phyloP scores from a whole-genome alignment of 2,329 filamentous ascomycete species.

The Aspergillus terreus region DNA sequence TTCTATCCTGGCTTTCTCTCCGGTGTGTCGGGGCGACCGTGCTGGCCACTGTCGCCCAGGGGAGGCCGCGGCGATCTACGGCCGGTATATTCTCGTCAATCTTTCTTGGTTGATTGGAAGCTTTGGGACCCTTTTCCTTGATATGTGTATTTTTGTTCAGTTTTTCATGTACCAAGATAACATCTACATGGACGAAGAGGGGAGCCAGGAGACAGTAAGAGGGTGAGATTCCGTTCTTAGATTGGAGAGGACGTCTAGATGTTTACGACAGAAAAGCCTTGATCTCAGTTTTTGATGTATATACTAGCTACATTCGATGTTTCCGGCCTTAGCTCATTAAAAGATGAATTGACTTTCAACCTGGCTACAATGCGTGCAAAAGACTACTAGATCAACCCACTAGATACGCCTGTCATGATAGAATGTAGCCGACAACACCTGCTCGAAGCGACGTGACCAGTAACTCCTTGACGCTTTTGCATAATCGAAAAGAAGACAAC shows the following conservation, averaged over 20 bases:
- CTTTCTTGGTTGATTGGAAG: slow-evolving; percentile 87
- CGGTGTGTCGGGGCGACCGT: slow-evolving; percentile 51
- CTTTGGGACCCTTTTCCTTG: slow-evolving; percentile 78
- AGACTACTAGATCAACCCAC: too few relatives aligned
- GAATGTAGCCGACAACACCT: neutral
- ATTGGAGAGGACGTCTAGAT: neutral
- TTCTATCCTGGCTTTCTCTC: slow-evolving; percentile 86
- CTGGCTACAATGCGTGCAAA: too few relatives aligned
- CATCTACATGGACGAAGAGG: slow-evolving; percentile 17
- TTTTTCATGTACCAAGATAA: slow-evolving; percentile 75
- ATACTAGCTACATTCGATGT: too few relatives aligned
- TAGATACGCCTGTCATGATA: neutral
- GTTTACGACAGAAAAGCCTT: neutral
- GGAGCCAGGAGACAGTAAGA: slow-evolving; percentile 1
- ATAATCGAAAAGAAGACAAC: neutral
- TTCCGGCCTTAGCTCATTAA: too few relatives aligned
- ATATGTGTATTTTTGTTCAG: slow-evolving; percentile 82
- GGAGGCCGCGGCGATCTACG: slow-evolving; percentile 67
- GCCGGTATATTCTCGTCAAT: slow-evolving; percentile 82
- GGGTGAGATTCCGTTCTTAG: neutral
- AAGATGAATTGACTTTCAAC: too few relatives aligned
- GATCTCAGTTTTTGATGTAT: too few relatives aligned
- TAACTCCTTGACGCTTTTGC: neutral
- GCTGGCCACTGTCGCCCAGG: slow-evolving; percentile 55
- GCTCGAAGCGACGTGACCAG: neutral